Evolutionary conservation across 352 stramenopile genomes (phyloP).

Genomic region (Globisporangium cylindrosporum): DNA sequence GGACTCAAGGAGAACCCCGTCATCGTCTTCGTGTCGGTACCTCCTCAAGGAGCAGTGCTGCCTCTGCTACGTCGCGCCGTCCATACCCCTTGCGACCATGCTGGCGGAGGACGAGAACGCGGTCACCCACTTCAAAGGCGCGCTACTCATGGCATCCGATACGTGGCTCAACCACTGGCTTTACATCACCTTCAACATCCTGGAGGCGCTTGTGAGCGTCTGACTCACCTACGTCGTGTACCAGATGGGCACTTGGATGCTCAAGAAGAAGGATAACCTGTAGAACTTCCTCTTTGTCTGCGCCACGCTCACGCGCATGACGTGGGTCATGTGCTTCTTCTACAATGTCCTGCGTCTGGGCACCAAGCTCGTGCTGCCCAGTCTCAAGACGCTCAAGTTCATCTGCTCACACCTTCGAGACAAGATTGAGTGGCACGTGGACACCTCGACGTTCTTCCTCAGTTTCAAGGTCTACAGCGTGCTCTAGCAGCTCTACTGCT

Average conservation of each 20-base stretch:
- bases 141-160: constrained; percentile 31
- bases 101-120: constrained; percentile 3
- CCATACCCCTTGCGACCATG: constrained; percentile 18
- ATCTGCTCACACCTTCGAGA: neutral
- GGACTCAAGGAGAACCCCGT: too few relatives aligned
- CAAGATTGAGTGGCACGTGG: constrained; percentile 23
- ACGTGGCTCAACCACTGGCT: constrained; percentile 49
- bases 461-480: constrained; percentile 37
- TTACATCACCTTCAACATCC: constrained; percentile 37
- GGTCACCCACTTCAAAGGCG: constrained; percentile 23
- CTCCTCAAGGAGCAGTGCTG: constrained; percentile 9
- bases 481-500: constrained; percentile 43
- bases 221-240: constrained; percentile 32
- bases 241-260: constrained; percentile 32
- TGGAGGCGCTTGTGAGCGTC: constrained; percentile 30
- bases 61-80: constrained; percentile 6
- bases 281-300: constrained; percentile 38
- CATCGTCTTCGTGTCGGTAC: too few relatives aligned
- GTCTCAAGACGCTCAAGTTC: constrained; percentile 9
- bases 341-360: neutral
- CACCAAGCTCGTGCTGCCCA: constrained; percentile 3
- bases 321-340: constrained; percentile 29
- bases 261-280: constrained; percentile 23
- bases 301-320: constrained; percentile 29
- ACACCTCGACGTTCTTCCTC: constrained; percentile 20